Conservation (phyloP, 2,329 filamentous ascomycete genomes). For the Aspergillus candidus region DNA sequence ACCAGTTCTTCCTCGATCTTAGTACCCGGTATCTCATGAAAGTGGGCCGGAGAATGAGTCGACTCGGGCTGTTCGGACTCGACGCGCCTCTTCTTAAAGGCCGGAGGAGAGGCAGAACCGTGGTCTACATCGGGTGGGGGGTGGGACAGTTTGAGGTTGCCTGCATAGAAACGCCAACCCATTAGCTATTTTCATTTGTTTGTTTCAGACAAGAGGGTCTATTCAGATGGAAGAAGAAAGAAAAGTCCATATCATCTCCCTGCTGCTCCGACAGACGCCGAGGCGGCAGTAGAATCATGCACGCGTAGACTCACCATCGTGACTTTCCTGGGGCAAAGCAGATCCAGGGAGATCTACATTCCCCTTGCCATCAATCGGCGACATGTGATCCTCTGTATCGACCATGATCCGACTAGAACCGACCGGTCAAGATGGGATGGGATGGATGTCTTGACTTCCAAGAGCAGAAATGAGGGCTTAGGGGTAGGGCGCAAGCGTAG, state of each 20-base stretch:
- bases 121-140: slow-evolving; percentile 32
- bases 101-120: slow-evolving; percentile 26
- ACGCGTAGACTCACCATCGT: too few relatives aligned
- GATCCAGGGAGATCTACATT: slow-evolving; percentile 26
- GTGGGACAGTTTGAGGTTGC: slow-evolving; percentile 27
- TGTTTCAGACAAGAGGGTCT: not conserved
- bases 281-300: too few relatives aligned
- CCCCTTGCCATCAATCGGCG: slow-evolving; percentile 25
- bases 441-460: slow-evolving; percentile 30
- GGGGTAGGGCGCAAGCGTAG: slow-evolving; percentile 43
- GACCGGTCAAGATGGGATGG: slow-evolving; percentile 17
- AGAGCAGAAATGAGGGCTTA: slow-evolving; percentile 46
- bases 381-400: slow-evolving; percentile 23
- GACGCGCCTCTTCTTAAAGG: slow-evolving; percentile 37
- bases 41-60: slow-evolving; percentile 14
- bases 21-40: slow-evolving; percentile 23
- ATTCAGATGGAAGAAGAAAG: not conserved
- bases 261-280: not conserved
- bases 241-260: not conserved
- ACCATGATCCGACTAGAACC: slow-evolving; percentile 26
- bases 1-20: slow-evolving; percentile 34
- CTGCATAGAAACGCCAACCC: slow-evolving; percentile 7
- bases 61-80: slow-evolving; percentile 24
- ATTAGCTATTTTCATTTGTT: not conserved
- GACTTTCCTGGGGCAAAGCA: slow-evolving; percentile 4